Evolutionary conservation across 2,329 filamentous ascomycete genomes (phyloP), one percentile per base, ranked within the genome.

Genomic region (Arthrinium phaeospermum): DNA sequence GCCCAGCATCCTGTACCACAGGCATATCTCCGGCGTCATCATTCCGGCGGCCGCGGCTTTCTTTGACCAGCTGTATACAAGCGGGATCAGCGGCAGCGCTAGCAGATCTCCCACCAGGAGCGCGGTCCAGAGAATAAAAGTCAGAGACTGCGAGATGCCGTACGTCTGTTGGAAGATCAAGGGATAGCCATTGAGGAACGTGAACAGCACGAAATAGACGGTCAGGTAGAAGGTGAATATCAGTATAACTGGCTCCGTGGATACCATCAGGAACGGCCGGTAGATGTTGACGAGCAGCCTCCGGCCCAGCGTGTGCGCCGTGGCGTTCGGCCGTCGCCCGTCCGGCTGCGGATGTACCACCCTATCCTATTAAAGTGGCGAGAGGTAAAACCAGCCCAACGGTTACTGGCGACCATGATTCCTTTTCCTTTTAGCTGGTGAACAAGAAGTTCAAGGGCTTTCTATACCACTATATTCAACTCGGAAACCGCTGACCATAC

Each of bases 131-230:
- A 79, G 78, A 7, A 84, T 78, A 30, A 81, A 82, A 16, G 81
- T 83, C 2, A 84, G 76, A n/a, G 83, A 81, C 37, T 80, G 77
- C 13, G 78, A 77, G 76, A 84, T 83, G 51, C 78, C 77, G 70
- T 86, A 85, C 1, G 76, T 80, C 6, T 77, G 68, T 1, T 76
- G 79, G 72, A 86, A 88, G 71, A 89, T 85, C 71, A 81, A 83
- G 4, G 82, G 79, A 74, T 85, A 87, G 14, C 86, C 86, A 24
- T 85, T 82, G 46, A 88, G 81, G 73, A 87, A 84, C 2, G 85
- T 84, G 75, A 88, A 89, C 2, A 88, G 78, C 1, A 87, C 80
- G 51, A 86, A 84, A 75, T 89, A 89, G 7, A 86, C 79, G 0
- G 83, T 81, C 67, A 88, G 80, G 72, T 88, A 89, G 2, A 88